Evolutionary conservation across 2,329 filamentous ascomycete species (phyloP).

Genomic region (Diaporthe eres): DNA sequence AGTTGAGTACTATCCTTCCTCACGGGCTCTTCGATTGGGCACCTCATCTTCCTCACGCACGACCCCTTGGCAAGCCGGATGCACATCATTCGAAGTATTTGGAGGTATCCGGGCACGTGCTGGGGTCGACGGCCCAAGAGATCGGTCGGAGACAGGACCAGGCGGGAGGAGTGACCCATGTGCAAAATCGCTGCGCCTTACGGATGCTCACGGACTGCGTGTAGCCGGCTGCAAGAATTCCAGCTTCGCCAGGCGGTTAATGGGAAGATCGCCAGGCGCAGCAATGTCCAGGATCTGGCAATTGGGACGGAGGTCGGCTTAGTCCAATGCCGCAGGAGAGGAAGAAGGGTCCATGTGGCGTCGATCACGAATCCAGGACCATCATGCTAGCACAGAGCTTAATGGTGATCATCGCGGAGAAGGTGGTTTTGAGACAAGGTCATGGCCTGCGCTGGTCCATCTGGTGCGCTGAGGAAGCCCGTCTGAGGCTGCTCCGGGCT

Average conservation of each 20-base stretch:
- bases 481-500: constrained; percentile 11
- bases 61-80: constrained; percentile 1
- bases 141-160: background rate
- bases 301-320: constrained; percentile 22
- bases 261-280: background rate
- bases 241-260: background rate
- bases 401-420: constrained; percentile 32
- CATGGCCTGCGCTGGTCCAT: background rate
- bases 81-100: background rate
- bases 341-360: constrained; percentile 19
- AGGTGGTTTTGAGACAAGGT: constrained; percentile 4
- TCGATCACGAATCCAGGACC: constrained; percentile 28
- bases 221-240: constrained; percentile 1
- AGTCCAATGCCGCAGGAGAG: background rate
- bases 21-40: constrained; percentile 11
- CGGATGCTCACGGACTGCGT: constrained; percentile 7
- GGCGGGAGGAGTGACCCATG: background rate
- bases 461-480: background rate
- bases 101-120: background rate
- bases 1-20: background rate
- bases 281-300: background rate
- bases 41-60: constrained; percentile 13
- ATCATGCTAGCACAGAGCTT: constrained; percentile 21
- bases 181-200: constrained; percentile 4
- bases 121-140: constrained; percentile 1